phyloP scores from a whole-genome alignment of 2,329 filamentous ascomycete species.

The Seiridium unicorne region DNA sequence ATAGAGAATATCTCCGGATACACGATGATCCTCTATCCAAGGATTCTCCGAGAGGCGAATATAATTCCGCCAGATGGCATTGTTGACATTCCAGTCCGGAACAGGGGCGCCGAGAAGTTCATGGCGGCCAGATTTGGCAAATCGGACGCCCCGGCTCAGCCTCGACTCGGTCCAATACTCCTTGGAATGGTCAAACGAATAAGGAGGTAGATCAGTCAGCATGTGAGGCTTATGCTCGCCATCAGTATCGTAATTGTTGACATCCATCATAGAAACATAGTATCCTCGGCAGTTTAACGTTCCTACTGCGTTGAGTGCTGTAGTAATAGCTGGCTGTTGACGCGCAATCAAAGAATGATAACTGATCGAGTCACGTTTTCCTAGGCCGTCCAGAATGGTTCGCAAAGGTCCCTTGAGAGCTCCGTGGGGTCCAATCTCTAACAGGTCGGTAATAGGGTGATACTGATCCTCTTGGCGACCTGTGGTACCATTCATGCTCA shows the following conservation, averaged over 20 bases:
- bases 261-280: too few relatives aligned
- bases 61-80: not conserved
- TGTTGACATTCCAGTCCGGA: too few relatives aligned
- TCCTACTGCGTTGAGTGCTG: too few relatives aligned
- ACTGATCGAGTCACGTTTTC: not conserved
- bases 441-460: not conserved
- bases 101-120: constrained; percentile 11
- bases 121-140: constrained; percentile 4
- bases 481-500: not conserved
- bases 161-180: constrained; percentile 16
- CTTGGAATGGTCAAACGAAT: constrained; percentile 15
- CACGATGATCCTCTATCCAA: not conserved
- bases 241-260: too few relatives aligned
- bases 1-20: constrained; percentile 14
- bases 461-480: not conserved
- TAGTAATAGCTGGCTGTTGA: not conserved
- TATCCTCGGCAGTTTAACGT: too few relatives aligned
- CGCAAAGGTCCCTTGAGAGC: not conserved
- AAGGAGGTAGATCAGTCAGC: constrained; percentile 7
- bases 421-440: not conserved
- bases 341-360: not conserved
- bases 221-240: too few relatives aligned
- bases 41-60: not conserved
- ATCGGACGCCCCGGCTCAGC: not conserved
- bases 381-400: not conserved